Evolutionary conservation across 225 moss, liverwort and hornwort species (phyloP).

Genomic region (Pseudisothecium myosuroides): DNA sequence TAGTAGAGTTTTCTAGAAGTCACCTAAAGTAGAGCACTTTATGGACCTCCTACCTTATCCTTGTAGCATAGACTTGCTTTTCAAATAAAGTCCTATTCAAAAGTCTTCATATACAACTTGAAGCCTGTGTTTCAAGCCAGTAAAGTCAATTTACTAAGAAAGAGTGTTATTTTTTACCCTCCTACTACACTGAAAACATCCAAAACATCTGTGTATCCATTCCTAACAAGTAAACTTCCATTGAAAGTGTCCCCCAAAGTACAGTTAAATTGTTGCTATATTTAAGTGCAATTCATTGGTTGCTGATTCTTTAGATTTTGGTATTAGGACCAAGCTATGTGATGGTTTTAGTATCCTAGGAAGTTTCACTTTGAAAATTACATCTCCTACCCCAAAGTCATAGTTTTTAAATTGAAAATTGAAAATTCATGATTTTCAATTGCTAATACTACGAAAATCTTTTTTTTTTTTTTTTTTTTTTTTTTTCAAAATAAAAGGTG

Average conservation of each 20-base stretch:
- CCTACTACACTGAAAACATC: too few relatives aligned
- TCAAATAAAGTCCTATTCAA: too few relatives aligned
- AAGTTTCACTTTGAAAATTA: not conserved
- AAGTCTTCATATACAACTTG: not conserved
- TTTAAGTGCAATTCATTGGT: too few relatives aligned
- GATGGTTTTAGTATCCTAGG: rapidly evolving
- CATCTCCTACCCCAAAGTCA: not conserved
- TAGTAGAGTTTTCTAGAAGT: too few relatives aligned
- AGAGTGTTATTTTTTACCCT: not conserved
- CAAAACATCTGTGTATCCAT: rapidly evolving
- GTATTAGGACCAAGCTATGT: not conserved
- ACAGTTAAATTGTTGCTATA: too few relatives aligned
- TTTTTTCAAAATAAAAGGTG: too few relatives aligned
- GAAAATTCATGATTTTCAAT: too few relatives aligned
- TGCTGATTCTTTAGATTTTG: not conserved
- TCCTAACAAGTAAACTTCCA: too few relatives aligned
- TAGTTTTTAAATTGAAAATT: too few relatives aligned
- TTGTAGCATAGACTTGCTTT: not conserved
- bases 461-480: not conserved
- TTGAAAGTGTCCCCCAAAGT: too few relatives aligned
- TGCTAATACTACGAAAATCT: too few relatives aligned
- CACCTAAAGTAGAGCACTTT: too few relatives aligned
- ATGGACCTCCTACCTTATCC: not conserved
- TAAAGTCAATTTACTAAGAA: not conserved
- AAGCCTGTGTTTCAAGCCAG: rapidly evolving